A percentile compares a stretch with the other conserved stretches of the same genome.
These are phyloP conservation scores for Lagenaria siceraria DNA, from an alignment of 306 rosid genomes.

Conservation along the genomic window DNA sequence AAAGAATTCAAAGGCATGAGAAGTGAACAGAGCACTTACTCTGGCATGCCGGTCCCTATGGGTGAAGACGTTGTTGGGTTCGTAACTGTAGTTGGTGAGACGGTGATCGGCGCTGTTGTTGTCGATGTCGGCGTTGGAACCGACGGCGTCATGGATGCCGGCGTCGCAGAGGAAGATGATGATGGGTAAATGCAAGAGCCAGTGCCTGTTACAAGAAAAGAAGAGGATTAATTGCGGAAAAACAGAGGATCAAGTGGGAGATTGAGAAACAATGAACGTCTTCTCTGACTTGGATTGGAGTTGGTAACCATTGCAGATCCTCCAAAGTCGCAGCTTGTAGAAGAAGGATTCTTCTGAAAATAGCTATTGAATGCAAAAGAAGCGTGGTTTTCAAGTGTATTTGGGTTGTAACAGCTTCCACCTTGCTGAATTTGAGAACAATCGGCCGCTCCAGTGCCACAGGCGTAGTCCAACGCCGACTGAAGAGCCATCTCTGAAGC, in stretches of 20 bases:
- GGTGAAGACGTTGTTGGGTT: conserved; percentile 9
- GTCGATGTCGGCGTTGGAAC: not conserved
- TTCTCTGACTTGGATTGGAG: conserved; percentile 64
- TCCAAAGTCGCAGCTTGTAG: conserved; percentile 88
- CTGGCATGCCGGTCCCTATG: conserved; percentile 7
- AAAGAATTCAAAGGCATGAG: not conserved
- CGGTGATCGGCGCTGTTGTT: not conserved
- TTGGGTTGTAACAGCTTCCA: conserved; percentile 67
- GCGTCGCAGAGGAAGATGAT: conserved; percentile 11
- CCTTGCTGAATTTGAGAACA: conserved; percentile 82
- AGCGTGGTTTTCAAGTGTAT: conserved; percentile 67
- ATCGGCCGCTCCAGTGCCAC: conserved; percentile 47
- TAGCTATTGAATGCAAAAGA: conserved; percentile 79
- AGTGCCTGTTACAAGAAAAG: not conserved
- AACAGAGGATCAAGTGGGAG: not conserved
- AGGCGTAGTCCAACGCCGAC: conserved; percentile 77
- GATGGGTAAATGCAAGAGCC: conserved; percentile 13
- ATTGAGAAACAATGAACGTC: not conserved
- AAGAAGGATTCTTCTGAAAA: conserved; percentile 63
- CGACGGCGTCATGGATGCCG: conserved; percentile 1
- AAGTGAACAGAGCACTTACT: not conserved
- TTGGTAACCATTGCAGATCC: conserved; percentile 53
- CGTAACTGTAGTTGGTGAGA: conserved; percentile 5
- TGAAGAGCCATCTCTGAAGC: conserved; percentile 46
- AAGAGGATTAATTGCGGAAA: not conserved